Evolutionary conservation across 805 yeast species (phyloP).

Genomic region (Saccharomyces kudriavzevii): DNA sequence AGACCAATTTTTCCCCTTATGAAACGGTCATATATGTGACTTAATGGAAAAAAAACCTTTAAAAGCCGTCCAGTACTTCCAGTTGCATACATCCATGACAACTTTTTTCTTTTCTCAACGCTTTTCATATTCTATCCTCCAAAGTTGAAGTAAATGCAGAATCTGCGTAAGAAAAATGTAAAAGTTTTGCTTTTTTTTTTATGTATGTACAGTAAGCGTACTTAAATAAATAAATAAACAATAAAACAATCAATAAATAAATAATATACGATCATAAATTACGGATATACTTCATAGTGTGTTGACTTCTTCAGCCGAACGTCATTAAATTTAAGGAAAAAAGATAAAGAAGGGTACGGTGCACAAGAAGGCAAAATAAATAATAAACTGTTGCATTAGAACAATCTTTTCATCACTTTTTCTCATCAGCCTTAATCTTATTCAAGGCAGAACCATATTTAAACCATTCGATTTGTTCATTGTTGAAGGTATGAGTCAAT

Average conservation of each 20-base stretch:
- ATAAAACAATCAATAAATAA: neutral
- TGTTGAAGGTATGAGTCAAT: conserved; percentile 93
- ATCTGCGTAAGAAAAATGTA: neutral
- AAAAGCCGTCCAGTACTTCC: too few relatives aligned
- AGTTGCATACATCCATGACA: neutral
- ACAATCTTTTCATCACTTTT: neutral
- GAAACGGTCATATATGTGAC: too few relatives aligned
- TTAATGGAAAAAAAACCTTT: too few relatives aligned
- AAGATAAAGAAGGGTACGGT: neutral
- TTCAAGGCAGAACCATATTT: conserved; percentile 98
- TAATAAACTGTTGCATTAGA: neutral
- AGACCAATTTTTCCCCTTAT: conserved; percentile 14
- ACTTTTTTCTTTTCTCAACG: neutral
- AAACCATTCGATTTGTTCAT: conserved; percentile 98
- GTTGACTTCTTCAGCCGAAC: neutral
- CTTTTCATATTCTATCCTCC: neutral
- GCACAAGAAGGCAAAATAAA: neutral
- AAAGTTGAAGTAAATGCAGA: too few relatives aligned
- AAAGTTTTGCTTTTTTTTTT: neutral
- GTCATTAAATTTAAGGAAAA: neutral
- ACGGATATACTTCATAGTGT: neutral
- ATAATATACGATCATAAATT: neutral
- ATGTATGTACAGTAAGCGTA: neutral
- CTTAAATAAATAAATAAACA: neutral
- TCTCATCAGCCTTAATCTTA: conserved; percentile 38